phyloP scores from a whole-genome alignment of 1,284 basidiomycete species.

The Ustilago trichophora region DNA sequence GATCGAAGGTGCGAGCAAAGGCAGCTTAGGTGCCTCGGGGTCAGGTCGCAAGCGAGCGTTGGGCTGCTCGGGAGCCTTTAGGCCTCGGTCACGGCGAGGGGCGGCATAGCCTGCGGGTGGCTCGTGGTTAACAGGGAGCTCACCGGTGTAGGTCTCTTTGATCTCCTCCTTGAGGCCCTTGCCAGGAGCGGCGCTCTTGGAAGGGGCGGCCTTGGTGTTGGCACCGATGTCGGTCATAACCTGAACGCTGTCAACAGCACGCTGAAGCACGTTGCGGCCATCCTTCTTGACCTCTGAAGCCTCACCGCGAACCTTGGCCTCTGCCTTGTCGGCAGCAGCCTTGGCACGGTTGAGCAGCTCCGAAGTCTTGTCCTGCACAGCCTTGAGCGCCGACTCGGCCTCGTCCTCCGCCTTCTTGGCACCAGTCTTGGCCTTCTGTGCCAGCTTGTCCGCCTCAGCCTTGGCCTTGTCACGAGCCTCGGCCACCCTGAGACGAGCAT shows the following conservation, averaged over 20 bases:
- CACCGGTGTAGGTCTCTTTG: slow-evolving; percentile 46
- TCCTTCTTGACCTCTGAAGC: slow-evolving; percentile 26
- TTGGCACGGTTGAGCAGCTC: slow-evolving; percentile 50
- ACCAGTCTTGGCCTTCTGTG: slow-evolving; percentile 56
- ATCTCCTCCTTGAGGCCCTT: slow-evolving; percentile 54
- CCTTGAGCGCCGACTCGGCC: slow-evolving; percentile 51
- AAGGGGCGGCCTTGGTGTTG: slow-evolving; percentile 57
- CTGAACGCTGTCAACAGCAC: slow-evolving; percentile 47
- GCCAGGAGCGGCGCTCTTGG: slow-evolving; percentile 65
- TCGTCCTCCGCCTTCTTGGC: slow-evolving; percentile 65
- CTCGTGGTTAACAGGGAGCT: slow-evolving; percentile 56
- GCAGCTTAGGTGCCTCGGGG: slow-evolving; percentile 67
- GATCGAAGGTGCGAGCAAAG: slow-evolving; percentile 83
- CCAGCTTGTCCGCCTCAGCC: slow-evolving; percentile 33
- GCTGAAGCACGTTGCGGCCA: slow-evolving; percentile 61
- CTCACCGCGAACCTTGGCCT: slow-evolving; percentile 55
- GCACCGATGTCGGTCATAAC: slow-evolving; percentile 53
- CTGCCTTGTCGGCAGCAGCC: slow-evolving; percentile 70
- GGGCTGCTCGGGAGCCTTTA: slow-evolving; percentile 49
- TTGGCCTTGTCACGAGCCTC: slow-evolving; percentile 52
- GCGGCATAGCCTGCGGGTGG: slow-evolving; percentile 53
- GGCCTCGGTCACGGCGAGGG: slow-evolving; percentile 51
- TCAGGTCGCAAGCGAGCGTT: slow-evolving; percentile 54
- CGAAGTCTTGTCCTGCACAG: slow-evolving; percentile 47
- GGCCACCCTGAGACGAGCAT: slow-evolving; percentile 38